These are phyloP conservation scores for Phaeosphaeriaceae sp. DNA, from an alignment of 2,329 filamentous ascomycete genomes.

Conservation along the genomic window DNA sequence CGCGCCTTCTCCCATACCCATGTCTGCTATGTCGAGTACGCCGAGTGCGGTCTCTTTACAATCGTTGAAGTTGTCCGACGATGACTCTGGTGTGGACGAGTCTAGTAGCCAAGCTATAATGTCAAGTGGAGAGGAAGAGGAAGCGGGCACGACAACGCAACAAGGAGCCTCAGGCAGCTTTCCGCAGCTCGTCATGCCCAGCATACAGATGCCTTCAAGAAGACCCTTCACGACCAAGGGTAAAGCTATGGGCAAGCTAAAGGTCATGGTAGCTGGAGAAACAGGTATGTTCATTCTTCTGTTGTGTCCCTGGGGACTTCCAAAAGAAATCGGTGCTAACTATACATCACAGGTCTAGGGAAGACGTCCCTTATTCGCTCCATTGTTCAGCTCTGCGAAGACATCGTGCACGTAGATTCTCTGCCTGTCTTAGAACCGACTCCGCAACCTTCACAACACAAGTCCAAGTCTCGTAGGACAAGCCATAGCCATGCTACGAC, in stretches of 20 bases:
- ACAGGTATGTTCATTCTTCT: conserved; percentile 62
- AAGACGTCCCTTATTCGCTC: conserved; percentile 91
- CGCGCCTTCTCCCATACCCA: conserved; percentile 54
- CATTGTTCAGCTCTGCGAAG: conserved; percentile 84
- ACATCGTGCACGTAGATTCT: conserved; percentile 92
- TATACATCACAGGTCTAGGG: conserved; percentile 69
- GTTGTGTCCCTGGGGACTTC: not conserved
- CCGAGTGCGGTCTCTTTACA: conserved; percentile 67
- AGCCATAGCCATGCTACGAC: conserved; percentile 31
- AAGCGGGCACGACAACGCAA: conserved; percentile 42
- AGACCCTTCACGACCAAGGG: conserved; percentile 90
- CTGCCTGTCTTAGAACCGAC: conserved; percentile 48
- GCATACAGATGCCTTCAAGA: conserved; percentile 86
- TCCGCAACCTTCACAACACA: conserved; percentile 30
- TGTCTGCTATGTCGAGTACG: conserved; percentile 63
- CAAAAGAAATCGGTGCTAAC: conserved; percentile 15
- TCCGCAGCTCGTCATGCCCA: conserved; percentile 96
- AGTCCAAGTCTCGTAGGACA: conserved; percentile 34
- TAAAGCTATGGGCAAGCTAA: conserved; percentile 83
- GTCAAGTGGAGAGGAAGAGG: conserved; percentile 64
- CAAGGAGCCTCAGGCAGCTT: conserved; percentile 46
- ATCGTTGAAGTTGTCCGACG: conserved; percentile 66
- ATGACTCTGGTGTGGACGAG: conserved; percentile 64
- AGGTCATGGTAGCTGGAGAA: conserved; percentile 85
- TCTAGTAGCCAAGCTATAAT: conserved; percentile 62